Evolutionary conservation across 2,329 filamentous ascomycete species (phyloP).

Genomic region (Meredithiella fracta): DNA sequence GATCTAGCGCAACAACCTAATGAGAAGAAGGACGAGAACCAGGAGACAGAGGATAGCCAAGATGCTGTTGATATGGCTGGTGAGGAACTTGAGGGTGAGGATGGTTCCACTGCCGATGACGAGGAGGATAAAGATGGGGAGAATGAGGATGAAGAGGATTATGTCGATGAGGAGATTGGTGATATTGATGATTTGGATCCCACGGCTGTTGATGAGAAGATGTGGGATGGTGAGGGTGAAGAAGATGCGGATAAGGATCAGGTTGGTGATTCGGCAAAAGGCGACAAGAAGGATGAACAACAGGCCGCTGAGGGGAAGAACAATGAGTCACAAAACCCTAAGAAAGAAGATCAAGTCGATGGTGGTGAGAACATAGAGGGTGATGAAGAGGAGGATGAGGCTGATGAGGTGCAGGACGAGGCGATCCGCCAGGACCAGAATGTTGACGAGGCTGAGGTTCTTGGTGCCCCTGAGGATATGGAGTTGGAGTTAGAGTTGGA

Average conservation of each 20-base stretch:
- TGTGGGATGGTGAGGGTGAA: constrained; percentile 83
- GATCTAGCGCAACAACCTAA: constrained; percentile 79
- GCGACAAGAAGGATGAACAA: constrained; percentile 47
- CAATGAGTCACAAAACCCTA: constrained; percentile 27
- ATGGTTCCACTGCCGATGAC: constrained; percentile 47
- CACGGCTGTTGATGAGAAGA: constrained; percentile 88
- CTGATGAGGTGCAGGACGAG: constrained; percentile 39
- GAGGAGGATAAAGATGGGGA: constrained; percentile 44
- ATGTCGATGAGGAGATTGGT: constrained; percentile 78
- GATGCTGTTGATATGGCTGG: constrained; percentile 86
- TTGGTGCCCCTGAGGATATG: constrained; percentile 79
- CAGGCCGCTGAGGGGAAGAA: constrained; percentile 42
- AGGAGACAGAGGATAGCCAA: constrained; percentile 59
- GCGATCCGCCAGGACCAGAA: constrained; percentile 52
- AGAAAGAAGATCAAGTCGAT: constrained; percentile 31
- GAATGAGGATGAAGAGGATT: constrained; percentile 49
- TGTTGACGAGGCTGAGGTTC: constrained; percentile 61
- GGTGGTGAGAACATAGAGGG: constrained; percentile 17
- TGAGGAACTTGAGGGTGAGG: constrained; percentile 77
- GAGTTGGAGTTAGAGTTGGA: constrained; percentile 73
- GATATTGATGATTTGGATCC: constrained; percentile 84
- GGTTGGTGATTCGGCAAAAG: constrained; percentile 55
- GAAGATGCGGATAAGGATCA: constrained; percentile 72
- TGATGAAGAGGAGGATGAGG: constrained; percentile 25
- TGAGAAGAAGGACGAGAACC: constrained; percentile 42